Percentiles rank a stretch among this genome's conserved stretches.
These are phyloP conservation scores for Phaeophleospora eucalypticola DNA, from an alignment of 2,329 filamentous ascomycete species.

Conservation along the genomic window DNA sequence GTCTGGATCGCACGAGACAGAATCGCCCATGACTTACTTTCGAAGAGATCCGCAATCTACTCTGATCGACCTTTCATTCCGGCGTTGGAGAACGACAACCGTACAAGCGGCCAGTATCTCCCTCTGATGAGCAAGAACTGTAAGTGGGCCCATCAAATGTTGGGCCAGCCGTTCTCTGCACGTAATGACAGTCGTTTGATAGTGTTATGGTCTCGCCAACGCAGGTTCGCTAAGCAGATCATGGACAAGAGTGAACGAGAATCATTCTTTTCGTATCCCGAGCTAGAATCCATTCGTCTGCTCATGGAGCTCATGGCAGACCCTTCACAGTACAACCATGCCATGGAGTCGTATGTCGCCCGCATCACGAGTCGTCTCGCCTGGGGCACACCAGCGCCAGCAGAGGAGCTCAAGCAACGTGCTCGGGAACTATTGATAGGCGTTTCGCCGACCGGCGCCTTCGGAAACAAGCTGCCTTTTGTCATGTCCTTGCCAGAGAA, in stretches of 20 bases:
- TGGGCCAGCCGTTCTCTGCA: too few species aligned
- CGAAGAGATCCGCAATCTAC: slow-evolving; percentile 45
- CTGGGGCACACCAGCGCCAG: slow-evolving; percentile 43
- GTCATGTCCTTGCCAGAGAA: slow-evolving; percentile 44
- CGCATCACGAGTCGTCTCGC: slow-evolving; percentile 46
- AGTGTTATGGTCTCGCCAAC: slow-evolving; percentile 38
- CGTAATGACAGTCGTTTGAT: too few species aligned
- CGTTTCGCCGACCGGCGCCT: slow-evolving; percentile 44
- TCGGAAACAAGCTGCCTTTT: slow-evolving; percentile 45
- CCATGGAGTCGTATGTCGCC: slow-evolving; percentile 43
- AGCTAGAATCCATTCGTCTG: slow-evolving; percentile 44
- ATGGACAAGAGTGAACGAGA: slow-evolving; percentile 43
- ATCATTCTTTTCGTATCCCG: slow-evolving; percentile 41
- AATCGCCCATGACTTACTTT: slow-evolving; percentile 41
- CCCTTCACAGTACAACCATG: slow-evolving; percentile 41
- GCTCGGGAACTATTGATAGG: slow-evolving; percentile 45
- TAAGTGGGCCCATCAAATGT: slow-evolving; percentile 36
- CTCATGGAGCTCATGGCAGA: slow-evolving; percentile 43
- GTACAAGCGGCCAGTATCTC: slow-evolving; percentile 44
- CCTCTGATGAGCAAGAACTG: slow-evolving; percentile 43
- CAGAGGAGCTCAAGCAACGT: slow-evolving; percentile 46
- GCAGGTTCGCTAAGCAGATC: slow-evolving; percentile 44
- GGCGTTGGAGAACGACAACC: slow-evolving; percentile 42
- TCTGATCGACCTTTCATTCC: slow-evolving; percentile 46
- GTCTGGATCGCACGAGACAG: slow-evolving; percentile 44